phyloP scores from a whole-genome alignment of 1,284 basidiomycete genomes.

The Sparassis latifolia region DNA sequence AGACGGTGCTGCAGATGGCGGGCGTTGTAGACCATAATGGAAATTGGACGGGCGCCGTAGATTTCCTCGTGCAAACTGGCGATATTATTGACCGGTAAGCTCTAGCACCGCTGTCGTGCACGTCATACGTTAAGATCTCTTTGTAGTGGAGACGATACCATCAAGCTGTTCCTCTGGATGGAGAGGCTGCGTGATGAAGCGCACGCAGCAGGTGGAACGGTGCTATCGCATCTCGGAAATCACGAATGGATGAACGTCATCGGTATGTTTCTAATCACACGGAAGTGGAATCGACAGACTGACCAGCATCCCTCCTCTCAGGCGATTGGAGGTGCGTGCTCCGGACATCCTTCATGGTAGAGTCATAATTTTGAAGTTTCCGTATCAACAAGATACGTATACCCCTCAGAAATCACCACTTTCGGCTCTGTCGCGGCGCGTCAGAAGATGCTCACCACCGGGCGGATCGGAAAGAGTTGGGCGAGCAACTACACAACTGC shows the following conservation, averaged over 20 bases:
- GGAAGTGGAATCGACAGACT: too few species aligned
- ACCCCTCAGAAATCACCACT: slow-evolving; percentile 69
- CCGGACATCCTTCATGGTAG: background rate
- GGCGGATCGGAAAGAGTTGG: slow-evolving; percentile 81
- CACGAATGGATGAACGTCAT: slow-evolving; percentile 90
- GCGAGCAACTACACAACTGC: slow-evolving; percentile 81
- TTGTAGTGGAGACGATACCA: slow-evolving; percentile 77
- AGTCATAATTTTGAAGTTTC: background rate
- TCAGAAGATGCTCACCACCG: slow-evolving; percentile 65
- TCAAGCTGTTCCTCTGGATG: slow-evolving; percentile 77
- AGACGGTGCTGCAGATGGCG: slow-evolving; percentile 72
- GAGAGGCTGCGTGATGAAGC: slow-evolving; percentile 79
- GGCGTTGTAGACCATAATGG: slow-evolving; percentile 62
- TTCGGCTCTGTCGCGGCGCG: slow-evolving; percentile 70
- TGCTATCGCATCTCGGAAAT: slow-evolving; percentile 83
- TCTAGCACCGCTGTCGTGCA: background rate
- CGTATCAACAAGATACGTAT: slow-evolving; percentile 62
- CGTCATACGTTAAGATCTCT: background rate
- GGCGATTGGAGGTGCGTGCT: slow-evolving; percentile 75
- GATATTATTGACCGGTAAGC: slow-evolving; percentile 84
- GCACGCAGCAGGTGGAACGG: slow-evolving; percentile 54
- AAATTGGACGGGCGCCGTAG: slow-evolving; percentile 73
- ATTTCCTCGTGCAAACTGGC: slow-evolving; percentile 87
- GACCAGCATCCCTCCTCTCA: slow-evolving; percentile 16
- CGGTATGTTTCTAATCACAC: slow-evolving; percentile 34